Percentiles rank a stretch among this genome's conserved stretches.
Evolutionary conservation across 106 monocot genomes (phyloP).

Genomic region (Apostasia shenzhenica): DNA sequence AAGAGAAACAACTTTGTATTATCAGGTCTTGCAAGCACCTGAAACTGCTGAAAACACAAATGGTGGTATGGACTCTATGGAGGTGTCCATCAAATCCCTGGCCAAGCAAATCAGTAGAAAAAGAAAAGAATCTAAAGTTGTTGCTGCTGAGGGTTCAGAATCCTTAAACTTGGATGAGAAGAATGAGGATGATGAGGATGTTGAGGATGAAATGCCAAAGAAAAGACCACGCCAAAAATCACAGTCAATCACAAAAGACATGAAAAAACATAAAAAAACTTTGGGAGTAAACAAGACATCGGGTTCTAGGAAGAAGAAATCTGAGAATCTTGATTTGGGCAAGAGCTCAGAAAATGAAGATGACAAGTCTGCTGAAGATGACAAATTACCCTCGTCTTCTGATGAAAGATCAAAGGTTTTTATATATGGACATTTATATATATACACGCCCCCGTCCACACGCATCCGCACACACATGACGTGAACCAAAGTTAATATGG

Average conservation of each 20-base stretch:
- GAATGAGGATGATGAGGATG: slow-evolving; percentile 35
- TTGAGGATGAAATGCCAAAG: slow-evolving; percentile 32
- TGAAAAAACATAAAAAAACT: slow-evolving; percentile 50
- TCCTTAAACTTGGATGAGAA: slow-evolving; percentile 28
- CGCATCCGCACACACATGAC: no score
- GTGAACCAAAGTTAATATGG: no score
- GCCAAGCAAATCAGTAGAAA: slow-evolving; percentile 7
- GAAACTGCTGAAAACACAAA: slow-evolving; percentile 27
- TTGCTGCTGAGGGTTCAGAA: slow-evolving; percentile 24
- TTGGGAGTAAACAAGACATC: slow-evolving; percentile 26
- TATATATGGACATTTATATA: background rate
- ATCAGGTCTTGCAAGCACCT: slow-evolving; percentile 36
- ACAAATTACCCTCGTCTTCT: slow-evolving; percentile 49
- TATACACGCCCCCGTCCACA: no score
- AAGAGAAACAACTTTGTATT: slow-evolving; percentile 2
- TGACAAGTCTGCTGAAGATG: no score
- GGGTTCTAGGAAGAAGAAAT: slow-evolving; percentile 33
- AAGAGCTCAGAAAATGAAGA: slow-evolving; percentile 33
- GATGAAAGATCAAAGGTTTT: slow-evolving; percentile 23
- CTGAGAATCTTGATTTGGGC: slow-evolving; percentile 20
- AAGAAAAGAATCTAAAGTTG: slow-evolving; percentile 26
- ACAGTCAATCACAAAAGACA: slow-evolving; percentile 28
- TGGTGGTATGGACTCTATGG: slow-evolving; percentile 36
- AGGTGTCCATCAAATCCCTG: background rate
- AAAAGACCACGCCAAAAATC: slow-evolving; percentile 33